A percentile compares a stretch with the other conserved stretches of the same genome.
phyloP scores from a whole-genome alignment of 805 yeast species.

The Candida mattraensis region DNA sequence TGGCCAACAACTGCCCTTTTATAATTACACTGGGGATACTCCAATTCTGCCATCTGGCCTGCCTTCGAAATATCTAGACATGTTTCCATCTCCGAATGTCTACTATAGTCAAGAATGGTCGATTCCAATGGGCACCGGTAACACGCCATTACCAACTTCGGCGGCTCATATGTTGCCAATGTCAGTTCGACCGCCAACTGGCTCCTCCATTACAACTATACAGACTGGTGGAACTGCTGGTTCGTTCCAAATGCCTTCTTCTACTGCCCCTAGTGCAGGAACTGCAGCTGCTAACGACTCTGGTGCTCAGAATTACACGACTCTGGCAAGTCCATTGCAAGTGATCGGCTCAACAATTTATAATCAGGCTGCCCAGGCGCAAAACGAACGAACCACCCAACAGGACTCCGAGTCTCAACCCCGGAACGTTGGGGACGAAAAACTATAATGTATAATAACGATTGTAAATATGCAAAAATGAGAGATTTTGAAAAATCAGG shows the following conservation, averaged over 20 bases:
- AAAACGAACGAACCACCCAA: constrained; percentile 1
- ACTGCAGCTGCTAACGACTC: constrained; percentile 7
- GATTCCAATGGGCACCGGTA: constrained; percentile 44
- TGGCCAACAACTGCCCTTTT: constrained; percentile 14
- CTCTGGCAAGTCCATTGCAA: constrained; percentile 26
- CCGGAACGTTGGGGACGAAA: too few relatives aligned
- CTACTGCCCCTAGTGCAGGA: constrained; percentile 4
- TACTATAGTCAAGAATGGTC: constrained; percentile 64
- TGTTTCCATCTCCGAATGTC: constrained; percentile 80
- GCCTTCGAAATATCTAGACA: constrained; percentile 72
- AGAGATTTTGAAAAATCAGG: too few relatives aligned
- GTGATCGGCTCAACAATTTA: constrained; percentile 28
- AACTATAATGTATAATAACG: too few relatives aligned
- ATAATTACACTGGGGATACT: constrained; percentile 41
- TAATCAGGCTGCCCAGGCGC: constrained; percentile 21
- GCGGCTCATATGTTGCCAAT: constrained; percentile 27
- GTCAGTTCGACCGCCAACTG: constrained; percentile 19
- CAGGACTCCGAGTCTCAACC: too few relatives aligned
- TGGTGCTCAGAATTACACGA: constrained; percentile 6
- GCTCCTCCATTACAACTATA: constrained; percentile 7
- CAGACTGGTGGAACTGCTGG: too few relatives aligned
- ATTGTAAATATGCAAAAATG: too few relatives aligned
- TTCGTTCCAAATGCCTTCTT: too few relatives aligned
- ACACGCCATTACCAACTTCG: constrained; percentile 39
- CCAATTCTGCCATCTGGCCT: constrained; percentile 70